Evolutionary conservation across 352 stramenopile species (phyloP).

Genomic region (Phytophthora sp.): DNA sequence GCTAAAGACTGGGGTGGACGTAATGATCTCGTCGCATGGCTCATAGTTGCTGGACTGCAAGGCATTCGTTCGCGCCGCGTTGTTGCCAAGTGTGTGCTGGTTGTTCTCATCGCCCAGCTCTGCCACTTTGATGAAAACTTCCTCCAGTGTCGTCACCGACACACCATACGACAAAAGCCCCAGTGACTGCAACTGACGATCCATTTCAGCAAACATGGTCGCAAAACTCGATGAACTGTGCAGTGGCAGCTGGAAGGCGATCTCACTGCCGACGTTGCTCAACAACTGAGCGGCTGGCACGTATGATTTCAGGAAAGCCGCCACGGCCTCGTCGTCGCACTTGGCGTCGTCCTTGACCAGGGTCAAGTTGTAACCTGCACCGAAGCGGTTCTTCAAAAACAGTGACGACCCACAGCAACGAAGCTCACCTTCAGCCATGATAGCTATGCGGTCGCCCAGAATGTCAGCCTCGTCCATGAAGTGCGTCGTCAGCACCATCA

Average conservation of each 20-base stretch:
- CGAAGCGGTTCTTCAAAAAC: constrained; percentile 76
- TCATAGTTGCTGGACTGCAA: constrained; percentile 4
- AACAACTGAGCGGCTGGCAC: no score
- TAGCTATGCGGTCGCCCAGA: constrained; percentile 77
- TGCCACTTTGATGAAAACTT: constrained; percentile 80
- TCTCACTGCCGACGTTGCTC: no score
- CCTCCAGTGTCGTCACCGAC: constrained; percentile 84
- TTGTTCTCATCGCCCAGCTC: constrained; percentile 43
- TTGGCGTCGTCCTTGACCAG: constrained; percentile 1
- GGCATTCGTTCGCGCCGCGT: neutral
- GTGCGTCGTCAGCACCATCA: constrained; percentile 87
- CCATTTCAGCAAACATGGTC: neutral
- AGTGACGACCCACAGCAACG: no score
- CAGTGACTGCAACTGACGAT: neutral
- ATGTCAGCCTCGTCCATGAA: constrained; percentile 94
- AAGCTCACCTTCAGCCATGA: no score
- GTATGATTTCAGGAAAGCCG: no score
- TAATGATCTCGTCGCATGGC: constrained; percentile 27
- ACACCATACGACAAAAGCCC: constrained; percentile 52
- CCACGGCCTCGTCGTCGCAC: no score
- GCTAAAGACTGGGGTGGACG: constrained; percentile 25
- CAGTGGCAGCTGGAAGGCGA: no score
- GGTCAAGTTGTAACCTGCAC: constrained; percentile 70
- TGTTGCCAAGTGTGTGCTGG: constrained; percentile 40
- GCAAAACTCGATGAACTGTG: neutral